Percentiles rank a stretch among this genome's conserved stretches.
Evolutionary conservation across 1,284 basidiomycete species (phyloP).

Genomic region (Cutaneotrichosporon daszewskae): DNA sequence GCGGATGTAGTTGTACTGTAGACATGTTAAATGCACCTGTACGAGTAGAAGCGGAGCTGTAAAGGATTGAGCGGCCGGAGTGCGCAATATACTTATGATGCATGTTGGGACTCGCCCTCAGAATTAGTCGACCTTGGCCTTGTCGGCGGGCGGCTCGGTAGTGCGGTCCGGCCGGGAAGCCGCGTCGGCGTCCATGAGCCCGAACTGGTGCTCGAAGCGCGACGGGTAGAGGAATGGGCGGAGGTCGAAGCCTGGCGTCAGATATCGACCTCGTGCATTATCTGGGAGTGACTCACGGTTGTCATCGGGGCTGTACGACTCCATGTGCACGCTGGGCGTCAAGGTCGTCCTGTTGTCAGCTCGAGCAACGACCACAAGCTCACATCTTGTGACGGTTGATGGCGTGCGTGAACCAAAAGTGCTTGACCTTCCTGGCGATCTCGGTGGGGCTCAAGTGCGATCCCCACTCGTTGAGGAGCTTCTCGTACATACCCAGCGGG

Average conservation of each 20-base stretch:
- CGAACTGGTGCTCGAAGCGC: slow-evolving; percentile 93
- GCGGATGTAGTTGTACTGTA: no score
- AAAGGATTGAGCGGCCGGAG: no score
- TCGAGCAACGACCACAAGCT: slow-evolving; percentile 8
- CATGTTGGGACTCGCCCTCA: no score
- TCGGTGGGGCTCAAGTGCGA: slow-evolving; percentile 64
- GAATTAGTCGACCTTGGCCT: slow-evolving; percentile 52
- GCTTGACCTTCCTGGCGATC: slow-evolving; percentile 96
- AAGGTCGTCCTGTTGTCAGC: slow-evolving; percentile 62
- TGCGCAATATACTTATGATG: no score
- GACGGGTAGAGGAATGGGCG: slow-evolving; percentile 94
- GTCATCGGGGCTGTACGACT: slow-evolving; percentile 45
- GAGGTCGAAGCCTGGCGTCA: no score
- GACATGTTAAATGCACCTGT: no score
- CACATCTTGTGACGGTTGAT: slow-evolving; percentile 96
- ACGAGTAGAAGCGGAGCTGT: no score
- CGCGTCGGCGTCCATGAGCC: slow-evolving; percentile 82
- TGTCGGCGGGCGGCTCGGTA: slow-evolving; percentile 40
- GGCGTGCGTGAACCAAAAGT: slow-evolving; percentile 95
- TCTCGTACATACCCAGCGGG: slow-evolving; percentile 93
- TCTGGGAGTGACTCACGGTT: no score
- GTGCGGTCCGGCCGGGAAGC: slow-evolving; percentile 67
- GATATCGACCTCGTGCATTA: no score
- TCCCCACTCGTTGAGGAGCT: slow-evolving; percentile 90
- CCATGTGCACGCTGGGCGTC: slow-evolving; percentile 94